phyloP scores from a whole-genome alignment of 169 alveolate genomes.

The Besnoitia besnoiti region DNA sequence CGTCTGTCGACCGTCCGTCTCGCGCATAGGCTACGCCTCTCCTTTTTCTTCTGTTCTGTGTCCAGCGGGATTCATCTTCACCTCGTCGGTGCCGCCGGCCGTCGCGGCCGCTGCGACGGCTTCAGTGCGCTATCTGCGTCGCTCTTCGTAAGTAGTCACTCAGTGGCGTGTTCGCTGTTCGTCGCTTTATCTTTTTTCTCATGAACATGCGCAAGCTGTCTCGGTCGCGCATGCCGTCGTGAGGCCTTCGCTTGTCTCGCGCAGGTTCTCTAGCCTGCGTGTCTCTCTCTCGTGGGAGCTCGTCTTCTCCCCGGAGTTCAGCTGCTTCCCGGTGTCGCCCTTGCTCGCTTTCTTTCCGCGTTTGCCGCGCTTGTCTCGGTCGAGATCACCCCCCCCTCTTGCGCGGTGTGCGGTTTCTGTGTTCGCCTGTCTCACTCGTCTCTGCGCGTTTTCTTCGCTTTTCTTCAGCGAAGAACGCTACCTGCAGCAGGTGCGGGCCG shows the following conservation, averaged over 20 bases:
- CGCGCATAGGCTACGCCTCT: no score
- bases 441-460: not conserved
- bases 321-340: not conserved
- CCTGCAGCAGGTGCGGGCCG: constrained; percentile 74
- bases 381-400: no score
- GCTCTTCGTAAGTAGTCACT: constrained; percentile 69
- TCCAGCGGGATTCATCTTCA: constrained; percentile 83
- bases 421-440: not conserved
- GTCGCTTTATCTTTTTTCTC: not conserved
- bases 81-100: constrained; percentile 89
- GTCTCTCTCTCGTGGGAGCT: not conserved
- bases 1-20: no score
- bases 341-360: no score
- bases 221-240: not conserved
- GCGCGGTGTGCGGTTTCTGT: not conserved
- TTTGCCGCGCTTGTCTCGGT: no score
- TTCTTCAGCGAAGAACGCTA: constrained; percentile 70
- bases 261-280: not conserved
- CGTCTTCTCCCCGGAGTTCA: not conserved
- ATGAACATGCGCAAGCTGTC: not conserved
- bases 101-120: constrained; percentile 83
- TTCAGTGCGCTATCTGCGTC: constrained; percentile 77
- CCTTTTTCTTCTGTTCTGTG: not conserved
- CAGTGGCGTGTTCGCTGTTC: not conserved
- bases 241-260: not conserved